Percentiles rank a stretch among this genome's conserved stretches.
phyloP scores from a whole-genome alignment of 495 filamentous ascomycete species.

The Collariella sp. region DNA sequence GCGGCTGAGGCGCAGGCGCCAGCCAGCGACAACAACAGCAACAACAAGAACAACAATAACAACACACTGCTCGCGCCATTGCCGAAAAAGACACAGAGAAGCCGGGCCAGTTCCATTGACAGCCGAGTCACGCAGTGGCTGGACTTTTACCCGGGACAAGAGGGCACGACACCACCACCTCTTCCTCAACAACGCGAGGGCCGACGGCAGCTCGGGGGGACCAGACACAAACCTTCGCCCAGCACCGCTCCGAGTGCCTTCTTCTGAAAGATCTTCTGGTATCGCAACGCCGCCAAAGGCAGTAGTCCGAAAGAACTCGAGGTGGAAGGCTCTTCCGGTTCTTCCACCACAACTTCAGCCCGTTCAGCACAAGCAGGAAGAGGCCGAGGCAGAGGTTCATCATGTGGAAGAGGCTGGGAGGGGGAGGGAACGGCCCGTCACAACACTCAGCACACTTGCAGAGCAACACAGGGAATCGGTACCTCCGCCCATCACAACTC shows the following conservation, averaged over 20 bases:
- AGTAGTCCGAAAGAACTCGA: slow-evolving; percentile 13
- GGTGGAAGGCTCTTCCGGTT: slow-evolving; percentile 20
- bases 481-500: background rate
- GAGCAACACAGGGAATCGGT: background rate
- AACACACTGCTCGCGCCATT: background rate
- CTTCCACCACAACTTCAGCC: slow-evolving; percentile 11
- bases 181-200: background rate
- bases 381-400: background rate
- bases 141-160: slow-evolving; percentile 18
- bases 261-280: background rate
- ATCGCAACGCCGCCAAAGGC: background rate
- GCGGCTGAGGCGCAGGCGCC: slow-evolving; percentile 2
- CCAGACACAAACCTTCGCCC: slow-evolving; percentile 11
- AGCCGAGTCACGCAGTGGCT: slow-evolving; percentile 31
- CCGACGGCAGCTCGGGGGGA: background rate
- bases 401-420: background rate
- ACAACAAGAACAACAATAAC: no score
- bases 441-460: background rate
- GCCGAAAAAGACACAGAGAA: background rate
- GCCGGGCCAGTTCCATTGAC: slow-evolving; percentile 14
- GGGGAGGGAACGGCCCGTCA: background rate
- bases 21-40: no score
- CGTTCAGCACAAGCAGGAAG: background rate
- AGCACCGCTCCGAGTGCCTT: slow-evolving; percentile 17
- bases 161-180: background rate